Base-by-base conservation (phyloP, 176 grass and related monocot species). In the Juncus effusus region DNA sequence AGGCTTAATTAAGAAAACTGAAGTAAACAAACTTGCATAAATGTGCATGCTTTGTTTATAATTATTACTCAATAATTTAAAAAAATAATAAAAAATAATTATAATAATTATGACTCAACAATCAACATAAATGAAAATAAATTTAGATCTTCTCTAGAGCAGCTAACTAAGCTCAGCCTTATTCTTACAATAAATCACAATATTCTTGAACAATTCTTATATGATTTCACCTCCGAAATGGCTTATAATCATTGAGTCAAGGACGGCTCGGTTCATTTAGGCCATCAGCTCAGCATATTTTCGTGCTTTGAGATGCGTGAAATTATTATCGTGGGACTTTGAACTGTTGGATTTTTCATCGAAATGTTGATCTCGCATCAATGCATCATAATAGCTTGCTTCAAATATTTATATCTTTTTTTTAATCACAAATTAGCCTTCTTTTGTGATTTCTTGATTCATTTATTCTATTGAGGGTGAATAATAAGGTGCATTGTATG, bases 401-500 rank as follows among this genome's bases (percentile, higher is more conserved):
- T 80, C 72, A 16, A 85, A 90, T 7, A 79, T 65, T 11, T 80
- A 14, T 10, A 80, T 54, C 45, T 1, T 28, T 28, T 59, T 77
- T 57, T 15, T 76, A 49, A 82, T 67, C 14, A 36, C 3, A 69
- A 90, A 90, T 45, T 78, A 90, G 0, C 82, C 79, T 60, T 85
- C 82, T 3, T 42, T 61, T 36, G 15, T 38, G 45, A 90, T 39
- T 59, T 19, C 69, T 57, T 63, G 36, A 51, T 54, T 62, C 40
- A 90, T 51, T 62, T 90, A 82, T 40, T 82, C 67, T 5, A 59
- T 14, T 14, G 82, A 83, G 2, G 87, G 87, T 38, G 37, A 1
- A 64, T 85, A 90, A 70, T 41, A 82, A 7, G 87, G 87, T 12
- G 52, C 76, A 62, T 85, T 64, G 76, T 85, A 90, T 1, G 62